Percentiles rank a stretch among this genome's conserved stretches.
Evolutionary conservation across 208 protist genomes (phyloP).

Genomic region (Acanthamoeba lenticulata): DNA sequence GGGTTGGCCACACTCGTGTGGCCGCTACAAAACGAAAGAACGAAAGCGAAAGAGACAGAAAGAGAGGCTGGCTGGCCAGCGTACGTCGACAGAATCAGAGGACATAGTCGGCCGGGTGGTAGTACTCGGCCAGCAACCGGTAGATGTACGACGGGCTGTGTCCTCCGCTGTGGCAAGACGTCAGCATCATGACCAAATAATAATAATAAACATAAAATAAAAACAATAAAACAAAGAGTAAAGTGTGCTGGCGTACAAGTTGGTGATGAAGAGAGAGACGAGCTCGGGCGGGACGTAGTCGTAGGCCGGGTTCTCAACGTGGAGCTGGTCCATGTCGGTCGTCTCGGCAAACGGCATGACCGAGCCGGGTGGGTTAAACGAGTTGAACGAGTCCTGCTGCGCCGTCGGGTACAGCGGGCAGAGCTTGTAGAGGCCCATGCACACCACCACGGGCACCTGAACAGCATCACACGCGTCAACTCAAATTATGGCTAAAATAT

Average conservation of each 20-base stretch:
- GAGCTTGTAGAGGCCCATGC: conserved; percentile 96
- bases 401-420: conserved; percentile 94
- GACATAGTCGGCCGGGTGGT: conserved; percentile 92
- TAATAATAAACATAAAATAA: not conserved
- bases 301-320: conserved; percentile 93
- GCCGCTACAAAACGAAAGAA: too few species aligned
- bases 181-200: not conserved
- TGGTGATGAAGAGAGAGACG: conserved; percentile 96
- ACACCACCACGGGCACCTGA: conserved; percentile 95
- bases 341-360: conserved; percentile 17
- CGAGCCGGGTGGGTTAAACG: conserved; percentile 74
- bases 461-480: not conserved
- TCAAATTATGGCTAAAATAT: not conserved
- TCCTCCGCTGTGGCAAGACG: conserved; percentile 82
- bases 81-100: too few species aligned
- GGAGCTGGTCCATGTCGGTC: conserved; percentile 75
- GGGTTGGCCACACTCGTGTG: too few species aligned
- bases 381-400: conserved; percentile 90
- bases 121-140: conserved; percentile 95
- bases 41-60: too few species aligned
- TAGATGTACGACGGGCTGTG: conserved; percentile 97
- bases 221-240: not conserved
- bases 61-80: too few species aligned
- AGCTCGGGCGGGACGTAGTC: conserved; percentile 98
- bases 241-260: conserved; percentile 82